These are phyloP conservation scores for Vanderwaltozyma polyspora DNA, from an alignment of 805 yeast genomes.

Conservation along the genomic window DNA sequence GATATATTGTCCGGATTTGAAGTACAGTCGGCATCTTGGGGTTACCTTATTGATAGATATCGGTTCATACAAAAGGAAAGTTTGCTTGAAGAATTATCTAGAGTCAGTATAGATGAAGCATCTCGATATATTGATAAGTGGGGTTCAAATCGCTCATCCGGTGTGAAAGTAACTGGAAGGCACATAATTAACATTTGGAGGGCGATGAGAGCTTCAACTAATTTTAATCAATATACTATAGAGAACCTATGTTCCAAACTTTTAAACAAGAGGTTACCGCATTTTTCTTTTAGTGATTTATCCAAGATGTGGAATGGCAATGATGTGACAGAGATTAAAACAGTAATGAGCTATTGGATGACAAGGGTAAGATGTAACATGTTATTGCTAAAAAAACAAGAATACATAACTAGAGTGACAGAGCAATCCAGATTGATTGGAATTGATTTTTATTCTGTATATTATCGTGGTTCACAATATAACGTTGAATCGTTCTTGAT, in stretches of 20 bases:
- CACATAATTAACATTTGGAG: constrained; percentile 85
- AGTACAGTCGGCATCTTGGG: constrained; percentile 76
- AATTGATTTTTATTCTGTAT: constrained; percentile 77
- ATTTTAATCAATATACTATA: constrained; percentile 54
- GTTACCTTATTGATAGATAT: constrained; percentile 66
- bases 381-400: constrained; percentile 46
- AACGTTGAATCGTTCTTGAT: constrained; percentile 80
- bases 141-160: constrained; percentile 75
- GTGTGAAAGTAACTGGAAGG: constrained; percentile 61
- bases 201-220: constrained; percentile 48
- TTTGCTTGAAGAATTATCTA: constrained; percentile 46
- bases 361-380: constrained; percentile 31
- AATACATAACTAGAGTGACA: constrained; percentile 55
- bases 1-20: constrained; percentile 85
- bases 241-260: constrained; percentile 67
- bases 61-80: constrained; percentile 36
- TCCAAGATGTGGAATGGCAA: constrained; percentile 34
- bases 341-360: constrained; percentile 38
- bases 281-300: constrained; percentile 38
- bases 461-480: constrained; percentile 85
- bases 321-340: constrained; percentile 25
- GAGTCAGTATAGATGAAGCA: constrained; percentile 39
- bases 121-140: constrained; percentile 57
- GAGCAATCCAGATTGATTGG: constrained; percentile 84
- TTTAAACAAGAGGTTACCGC: constrained; percentile 59